Evolutionary conservation across 345 rosid species (phyloP).

Genomic region (Eucalyptus decipiens): DNA sequence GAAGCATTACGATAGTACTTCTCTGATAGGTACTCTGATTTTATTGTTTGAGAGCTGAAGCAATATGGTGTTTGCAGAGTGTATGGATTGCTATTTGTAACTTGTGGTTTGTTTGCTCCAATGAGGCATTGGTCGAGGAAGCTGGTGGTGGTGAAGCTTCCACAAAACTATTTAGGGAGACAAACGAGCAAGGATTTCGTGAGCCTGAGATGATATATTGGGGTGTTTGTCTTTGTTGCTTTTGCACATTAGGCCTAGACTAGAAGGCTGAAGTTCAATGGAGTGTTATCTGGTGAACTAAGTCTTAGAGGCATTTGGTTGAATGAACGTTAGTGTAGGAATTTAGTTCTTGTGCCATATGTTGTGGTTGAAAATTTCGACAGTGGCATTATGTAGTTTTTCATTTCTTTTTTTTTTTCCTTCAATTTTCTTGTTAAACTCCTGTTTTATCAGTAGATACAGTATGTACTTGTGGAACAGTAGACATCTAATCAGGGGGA

Average conservation of each 20-base stretch:
- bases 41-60: neutral
- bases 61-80: neutral
- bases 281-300: neutral
- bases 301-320: neutral
- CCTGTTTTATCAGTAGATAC: neutral
- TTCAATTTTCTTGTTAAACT: neutral
- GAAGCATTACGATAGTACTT: slow-evolving; percentile 58
- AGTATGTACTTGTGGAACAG: neutral
- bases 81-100: neutral
- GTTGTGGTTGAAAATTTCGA: neutral
- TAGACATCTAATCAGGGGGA: neutral
- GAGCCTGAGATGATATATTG: slow-evolving; percentile 50
- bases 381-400: neutral
- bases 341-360: neutral
- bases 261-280: neutral
- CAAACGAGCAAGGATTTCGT: slow-evolving; percentile 54
- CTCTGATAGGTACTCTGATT: slow-evolving; percentile 50
- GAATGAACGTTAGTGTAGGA: neutral
- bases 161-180: slow-evolving; percentile 38
- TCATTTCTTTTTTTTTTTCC: neutral
- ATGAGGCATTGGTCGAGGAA: slow-evolving; percentile 73
- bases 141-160: slow-evolving; percentile 73
- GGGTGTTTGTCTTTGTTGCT: neutral
- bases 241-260: neutral
- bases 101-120: slow-evolving; percentile 8